Base-by-base conservation (phyloP, 225 moss, liverwort and hornwort genomes). In the Bryum argenteum region DNA sequence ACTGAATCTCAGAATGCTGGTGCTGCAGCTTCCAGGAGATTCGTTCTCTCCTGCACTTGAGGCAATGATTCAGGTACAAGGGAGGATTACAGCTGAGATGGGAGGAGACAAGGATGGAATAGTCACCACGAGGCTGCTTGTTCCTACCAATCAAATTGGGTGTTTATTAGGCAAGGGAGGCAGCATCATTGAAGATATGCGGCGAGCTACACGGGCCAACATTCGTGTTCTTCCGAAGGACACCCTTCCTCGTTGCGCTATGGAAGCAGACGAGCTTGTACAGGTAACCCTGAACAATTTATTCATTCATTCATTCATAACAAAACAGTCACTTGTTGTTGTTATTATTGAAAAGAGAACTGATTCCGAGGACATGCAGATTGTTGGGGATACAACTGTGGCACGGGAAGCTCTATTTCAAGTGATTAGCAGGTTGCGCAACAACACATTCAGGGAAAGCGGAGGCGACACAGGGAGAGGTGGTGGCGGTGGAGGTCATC, bases 161-260 rank as follows among this genome's bases (percentile, higher is more conserved):
- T 98, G 97, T 67, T 76, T 98, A 41, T 80, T 98, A 69, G 97
- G 97, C 71, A 98, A 94, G 71, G 92, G 97, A 57, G 97, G 97
- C 56, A 94, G 97, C 78, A 98, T 98, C 52, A 98, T 98, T 44
- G 92, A 89, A 33, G 97, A 92, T 50, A 98, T 98, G 97, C 86
- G 97, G 73, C 91, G 92, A 75, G 92, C 88, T 51, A 98, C 97
- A 9, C 89, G 91, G 41, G 97, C 97, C 15, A 98, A 94, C 12
- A 98, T 98, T 71, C 97, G 97, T 19, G 92, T 98, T 67, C 83
- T 98, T 66, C 90, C 97, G 5, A 98, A 98, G 76, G 94, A 98
- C 58, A 90, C 83, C 60, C 82, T 98, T 26, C 97, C 97, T 65
- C 90, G 89, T 71, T 98, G 97, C 75, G 94, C 97, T 50, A 70